These are phyloP conservation scores for Rutstroemia sp. DNA, from an alignment of 2,329 filamentous ascomycete genomes.

Conservation along the genomic window DNA sequence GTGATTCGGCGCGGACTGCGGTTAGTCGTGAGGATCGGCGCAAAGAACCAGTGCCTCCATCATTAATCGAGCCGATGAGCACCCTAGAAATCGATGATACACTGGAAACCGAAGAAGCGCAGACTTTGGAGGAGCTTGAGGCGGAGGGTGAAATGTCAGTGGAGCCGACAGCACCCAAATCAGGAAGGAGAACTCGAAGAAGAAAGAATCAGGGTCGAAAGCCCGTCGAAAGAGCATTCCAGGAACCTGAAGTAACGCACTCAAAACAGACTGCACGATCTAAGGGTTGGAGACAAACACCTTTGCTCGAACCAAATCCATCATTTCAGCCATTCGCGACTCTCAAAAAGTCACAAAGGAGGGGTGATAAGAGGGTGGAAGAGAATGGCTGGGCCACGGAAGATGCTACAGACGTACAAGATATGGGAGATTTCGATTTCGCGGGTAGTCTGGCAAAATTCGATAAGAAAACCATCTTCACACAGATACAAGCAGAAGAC, in stretches of 20 bases:
- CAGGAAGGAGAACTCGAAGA: slow-evolving; percentile 37
- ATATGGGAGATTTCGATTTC: slow-evolving; percentile 93
- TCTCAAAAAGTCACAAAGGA: slow-evolving; percentile 48
- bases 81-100: slow-evolving; percentile 31
- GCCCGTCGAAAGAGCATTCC: slow-evolving; percentile 31
- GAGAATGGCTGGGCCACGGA: slow-evolving; percentile 93
- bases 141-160: slow-evolving; percentile 15
- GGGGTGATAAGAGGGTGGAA: slow-evolving; percentile 33
- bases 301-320: slow-evolving; percentile 53
- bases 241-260: slow-evolving; percentile 35
- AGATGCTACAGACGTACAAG: slow-evolving; percentile 89
- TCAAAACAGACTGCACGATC: slow-evolving; percentile 40
- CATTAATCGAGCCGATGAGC: slow-evolving; percentile 38
- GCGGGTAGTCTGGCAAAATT: slow-evolving; percentile 85
- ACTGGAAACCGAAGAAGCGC: slow-evolving; percentile 11
- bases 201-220: slow-evolving; percentile 26
- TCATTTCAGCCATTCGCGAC: slow-evolving; percentile 57
- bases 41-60: slow-evolving; percentile 30
- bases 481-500: slow-evolving; percentile 85
- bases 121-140: slow-evolving; percentile 22
- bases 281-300: slow-evolving; percentile 62
- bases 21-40: slow-evolving; percentile 17
- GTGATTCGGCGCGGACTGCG: slow-evolving; percentile 19
- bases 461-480: slow-evolving; percentile 86
- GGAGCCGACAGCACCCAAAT: slow-evolving; percentile 17